phyloP scores from a whole-genome alignment of 768 basidiomycete species.

The Boletus patriciae region DNA sequence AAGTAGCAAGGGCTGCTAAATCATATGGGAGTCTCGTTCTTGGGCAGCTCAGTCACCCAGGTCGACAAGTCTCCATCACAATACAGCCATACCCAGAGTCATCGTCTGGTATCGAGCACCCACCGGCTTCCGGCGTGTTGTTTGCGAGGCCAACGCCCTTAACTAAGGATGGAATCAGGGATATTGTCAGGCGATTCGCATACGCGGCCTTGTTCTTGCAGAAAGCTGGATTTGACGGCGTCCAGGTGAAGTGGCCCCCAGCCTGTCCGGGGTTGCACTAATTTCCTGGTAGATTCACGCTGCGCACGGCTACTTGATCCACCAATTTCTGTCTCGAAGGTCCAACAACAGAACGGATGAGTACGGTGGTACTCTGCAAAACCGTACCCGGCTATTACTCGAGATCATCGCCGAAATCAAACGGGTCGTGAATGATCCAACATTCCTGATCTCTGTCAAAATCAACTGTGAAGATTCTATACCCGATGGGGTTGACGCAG shows the following conservation, averaged over 20 bases:
- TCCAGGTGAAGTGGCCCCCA: slow-evolving; percentile 39
- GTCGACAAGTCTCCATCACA: slow-evolving; percentile 36
- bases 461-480: slow-evolving; percentile 32
- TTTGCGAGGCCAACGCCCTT: slow-evolving; percentile 38
- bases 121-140: slow-evolving; percentile 32
- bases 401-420: slow-evolving; percentile 48
- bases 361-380: slow-evolving; percentile 56
- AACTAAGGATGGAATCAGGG: slow-evolving; percentile 47
- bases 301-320: slow-evolving; percentile 45
- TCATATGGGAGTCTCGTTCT: slow-evolving; percentile 31
- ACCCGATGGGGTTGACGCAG: slow-evolving; percentile 30
- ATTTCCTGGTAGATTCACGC: slow-evolving; percentile 37
- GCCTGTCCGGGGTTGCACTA: neutral
- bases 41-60: slow-evolving; percentile 35
- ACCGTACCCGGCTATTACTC: slow-evolving; percentile 48
- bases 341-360: slow-evolving; percentile 52
- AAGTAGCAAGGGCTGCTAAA: slow-evolving; percentile 34
- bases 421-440: slow-evolving; percentile 34
- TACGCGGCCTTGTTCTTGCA: slow-evolving; percentile 54
- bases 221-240: slow-evolving; percentile 67
- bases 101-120: slow-evolving; percentile 36
- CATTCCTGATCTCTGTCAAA: slow-evolving; percentile 36
- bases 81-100: slow-evolving; percentile 38
- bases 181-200: slow-evolving; percentile 51
- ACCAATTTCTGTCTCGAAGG: slow-evolving; percentile 48